A percentile compares a stretch with the other conserved stretches of the same genome.
Evolutionary conservation across 805 yeast genomes (phyloP).

Genomic region (Lachancea quebecensis): DNA sequence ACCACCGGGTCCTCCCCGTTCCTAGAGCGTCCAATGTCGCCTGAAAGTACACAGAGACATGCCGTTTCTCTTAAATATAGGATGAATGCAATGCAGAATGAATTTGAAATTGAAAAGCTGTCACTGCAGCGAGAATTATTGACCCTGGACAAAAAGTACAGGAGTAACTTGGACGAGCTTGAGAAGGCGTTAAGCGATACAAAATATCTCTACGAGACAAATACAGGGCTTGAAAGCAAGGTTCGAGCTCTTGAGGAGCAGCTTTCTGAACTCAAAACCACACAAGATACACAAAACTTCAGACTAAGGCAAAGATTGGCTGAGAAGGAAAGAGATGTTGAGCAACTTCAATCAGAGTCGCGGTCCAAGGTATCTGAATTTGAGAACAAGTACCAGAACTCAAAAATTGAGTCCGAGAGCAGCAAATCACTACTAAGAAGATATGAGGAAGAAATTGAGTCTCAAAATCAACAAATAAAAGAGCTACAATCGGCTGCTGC

Average conservation of each 20-base stretch:
- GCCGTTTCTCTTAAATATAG: slow-evolving; percentile 32
- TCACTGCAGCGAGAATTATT: slow-evolving; percentile 20
- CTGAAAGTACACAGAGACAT: slow-evolving; percentile 16
- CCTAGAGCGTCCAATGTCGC: slow-evolving; percentile 26
- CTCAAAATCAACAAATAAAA: slow-evolving; percentile 19
- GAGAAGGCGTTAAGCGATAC: slow-evolving; percentile 30
- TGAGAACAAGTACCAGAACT: slow-evolving; percentile 13
- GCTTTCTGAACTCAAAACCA: slow-evolving; percentile 17
- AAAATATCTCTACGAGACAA: slow-evolving; percentile 34
- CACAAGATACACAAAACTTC: slow-evolving; percentile 25
- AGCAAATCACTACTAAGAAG: slow-evolving; percentile 16
- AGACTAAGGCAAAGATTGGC: slow-evolving; percentile 28
- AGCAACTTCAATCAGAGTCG: slow-evolving; percentile 34
- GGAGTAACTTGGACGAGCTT: slow-evolving; percentile 26
- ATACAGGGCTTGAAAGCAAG: slow-evolving; percentile 16
- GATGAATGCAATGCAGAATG: slow-evolving; percentile 33
- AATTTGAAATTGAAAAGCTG: slow-evolving; percentile 30
- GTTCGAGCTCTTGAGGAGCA: slow-evolving; percentile 20
- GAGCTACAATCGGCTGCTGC: slow-evolving; percentile 16
- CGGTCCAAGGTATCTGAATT: slow-evolving; percentile 15
- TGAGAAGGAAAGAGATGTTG: slow-evolving; percentile 24
- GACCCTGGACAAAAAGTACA: slow-evolving; percentile 28
- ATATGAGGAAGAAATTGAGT: slow-evolving; percentile 22
- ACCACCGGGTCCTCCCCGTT: slow-evolving; percentile 35
- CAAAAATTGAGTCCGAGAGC: slow-evolving; percentile 15